Evolutionary conservation across 1,284 basidiomycete species (phyloP).

Genomic region (Ceratobasidium theobromae): DNA sequence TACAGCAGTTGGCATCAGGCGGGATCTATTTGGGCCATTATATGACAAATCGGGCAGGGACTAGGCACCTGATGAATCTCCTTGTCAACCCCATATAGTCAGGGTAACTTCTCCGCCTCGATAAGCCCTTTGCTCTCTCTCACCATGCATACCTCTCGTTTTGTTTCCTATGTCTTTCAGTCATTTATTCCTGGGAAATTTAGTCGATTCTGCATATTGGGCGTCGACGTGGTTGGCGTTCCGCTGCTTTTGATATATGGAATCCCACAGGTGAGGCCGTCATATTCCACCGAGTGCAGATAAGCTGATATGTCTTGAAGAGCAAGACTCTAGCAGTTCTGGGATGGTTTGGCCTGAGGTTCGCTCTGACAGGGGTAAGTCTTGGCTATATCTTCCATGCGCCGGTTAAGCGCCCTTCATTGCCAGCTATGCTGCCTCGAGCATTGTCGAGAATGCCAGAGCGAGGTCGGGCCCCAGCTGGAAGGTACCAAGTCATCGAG

Average conservation of each 20-base stretch:
- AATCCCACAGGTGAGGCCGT: slow-evolving; percentile 1
- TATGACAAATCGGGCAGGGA: not conserved
- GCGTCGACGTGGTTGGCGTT: slow-evolving; percentile 13
- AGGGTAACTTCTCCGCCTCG: not conserved
- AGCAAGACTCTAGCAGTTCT: not conserved
- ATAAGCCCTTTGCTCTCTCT: slow-evolving; percentile 4
- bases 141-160: slow-evolving; percentile 1
- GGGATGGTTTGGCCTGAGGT: slow-evolving; percentile 11
- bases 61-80: not conserved
- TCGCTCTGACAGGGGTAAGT: slow-evolving; percentile 21
- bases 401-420: not conserved
- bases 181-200: slow-evolving; percentile 11
- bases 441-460: not conserved
- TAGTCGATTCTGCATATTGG: slow-evolving; percentile 13
- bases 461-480: too few relatives aligned
- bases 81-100: slow-evolving; percentile 21
- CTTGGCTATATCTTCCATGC: too few relatives aligned
- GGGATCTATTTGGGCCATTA: slow-evolving; percentile 22
- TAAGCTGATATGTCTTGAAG: not conserved
- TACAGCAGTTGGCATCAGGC: slow-evolving; percentile 1
- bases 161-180: slow-evolving; percentile 11
- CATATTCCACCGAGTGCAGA: too few relatives aligned
- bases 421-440: slow-evolving; percentile 9
- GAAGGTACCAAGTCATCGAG: too few relatives aligned
- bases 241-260: slow-evolving; percentile 16